Evolutionary conservation across 2,329 filamentous ascomycete species (phyloP).

Genomic region (Cladorrhinum sp.): DNA sequence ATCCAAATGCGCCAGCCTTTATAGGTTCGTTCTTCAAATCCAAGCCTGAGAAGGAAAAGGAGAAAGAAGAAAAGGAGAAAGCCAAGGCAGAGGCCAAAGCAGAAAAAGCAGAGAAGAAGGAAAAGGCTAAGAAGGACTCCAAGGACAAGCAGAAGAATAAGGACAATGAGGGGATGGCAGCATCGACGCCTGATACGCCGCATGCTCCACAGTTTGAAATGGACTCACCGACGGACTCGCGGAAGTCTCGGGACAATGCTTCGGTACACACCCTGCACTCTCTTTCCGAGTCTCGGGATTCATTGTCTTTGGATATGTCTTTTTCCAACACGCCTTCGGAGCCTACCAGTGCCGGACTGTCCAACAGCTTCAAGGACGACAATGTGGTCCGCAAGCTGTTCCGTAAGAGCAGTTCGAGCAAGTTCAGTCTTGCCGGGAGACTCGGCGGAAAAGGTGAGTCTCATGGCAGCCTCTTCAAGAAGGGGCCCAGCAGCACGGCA

Average conservation of each 20-base stretch:
- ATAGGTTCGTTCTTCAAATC: constrained; percentile 61
- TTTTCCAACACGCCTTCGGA: constrained; percentile 59
- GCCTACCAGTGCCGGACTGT: constrained; percentile 38
- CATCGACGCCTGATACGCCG: constrained; percentile 34
- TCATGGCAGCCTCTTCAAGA: constrained; percentile 51
- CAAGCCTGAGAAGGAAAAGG: constrained; percentile 39
- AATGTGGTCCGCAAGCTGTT: constrained; percentile 60
- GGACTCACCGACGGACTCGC: constrained; percentile 51
- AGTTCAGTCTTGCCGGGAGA: constrained; percentile 60
- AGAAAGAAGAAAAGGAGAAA: constrained; percentile 3
- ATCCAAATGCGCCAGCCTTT: constrained; percentile 87
- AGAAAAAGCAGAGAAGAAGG: constrained; percentile 26
- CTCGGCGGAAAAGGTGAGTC: constrained; percentile 50
- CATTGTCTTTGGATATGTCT: constrained; percentile 52
- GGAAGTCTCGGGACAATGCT: constrained; percentile 54
- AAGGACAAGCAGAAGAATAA: constrained; percentile 39
- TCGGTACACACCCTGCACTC: constrained; percentile 59
- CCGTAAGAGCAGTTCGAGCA: constrained; percentile 63
- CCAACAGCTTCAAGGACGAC: constrained; percentile 46
- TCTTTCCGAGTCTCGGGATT: constrained; percentile 59
- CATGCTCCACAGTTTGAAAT: constrained; percentile 40
- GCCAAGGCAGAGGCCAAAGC: background rate
- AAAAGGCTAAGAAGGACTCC: constrained; percentile 39
- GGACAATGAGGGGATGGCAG: constrained; percentile 31
- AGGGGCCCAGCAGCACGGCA: constrained; percentile 45